These are phyloP conservation scores for Pilobolus umbonatus DNA, from an alignment of 192 early-diverging fungal genomes.

Conservation along the genomic window DNA sequence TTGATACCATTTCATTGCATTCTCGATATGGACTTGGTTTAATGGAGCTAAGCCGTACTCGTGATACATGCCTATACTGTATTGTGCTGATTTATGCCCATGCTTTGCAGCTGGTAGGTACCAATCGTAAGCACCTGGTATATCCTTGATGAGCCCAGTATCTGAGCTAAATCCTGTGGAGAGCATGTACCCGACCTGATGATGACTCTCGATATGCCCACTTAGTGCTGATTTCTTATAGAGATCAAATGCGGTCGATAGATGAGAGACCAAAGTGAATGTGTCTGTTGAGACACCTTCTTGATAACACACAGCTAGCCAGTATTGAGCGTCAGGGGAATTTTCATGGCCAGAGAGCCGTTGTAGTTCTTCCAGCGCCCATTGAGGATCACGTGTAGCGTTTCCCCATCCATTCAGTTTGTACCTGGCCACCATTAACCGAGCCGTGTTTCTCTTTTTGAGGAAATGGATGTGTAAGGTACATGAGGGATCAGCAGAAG, in stretches of 20 bases:
- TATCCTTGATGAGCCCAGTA: conserved; percentile 4
- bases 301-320: conserved; percentile 23
- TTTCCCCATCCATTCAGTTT: conserved; percentile 28
- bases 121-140: conserved; percentile 32
- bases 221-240: conserved; percentile 21
- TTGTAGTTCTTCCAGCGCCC: conserved; percentile 18
- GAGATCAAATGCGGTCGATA: conserved; percentile 16
- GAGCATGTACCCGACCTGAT: conserved; percentile 31
- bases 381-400: conserved; percentile 5
- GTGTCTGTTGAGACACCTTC: conserved; percentile 9
- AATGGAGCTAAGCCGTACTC: conserved; percentile 23
- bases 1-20: conserved; percentile 26
- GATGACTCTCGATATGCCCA: conserved; percentile 27
- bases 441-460: conserved; percentile 12
- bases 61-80: conserved; percentile 33
- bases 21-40: conserved; percentile 17
- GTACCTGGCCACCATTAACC: conserved; percentile 30
- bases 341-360: conserved; percentile 10
- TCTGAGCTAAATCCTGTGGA: conserved; percentile 23
- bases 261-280: conserved; percentile 10
- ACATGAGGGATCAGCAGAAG: background rate
- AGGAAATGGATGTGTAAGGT: background rate
- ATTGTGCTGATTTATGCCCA: conserved; percentile 26
- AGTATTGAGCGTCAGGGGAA: conserved; percentile 20
- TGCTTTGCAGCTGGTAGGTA: conserved; percentile 28